These are phyloP conservation scores for Pseudocohnilembus persalinus DNA, from an alignment of 169 alveolate species.

Conservation along the genomic window DNA sequence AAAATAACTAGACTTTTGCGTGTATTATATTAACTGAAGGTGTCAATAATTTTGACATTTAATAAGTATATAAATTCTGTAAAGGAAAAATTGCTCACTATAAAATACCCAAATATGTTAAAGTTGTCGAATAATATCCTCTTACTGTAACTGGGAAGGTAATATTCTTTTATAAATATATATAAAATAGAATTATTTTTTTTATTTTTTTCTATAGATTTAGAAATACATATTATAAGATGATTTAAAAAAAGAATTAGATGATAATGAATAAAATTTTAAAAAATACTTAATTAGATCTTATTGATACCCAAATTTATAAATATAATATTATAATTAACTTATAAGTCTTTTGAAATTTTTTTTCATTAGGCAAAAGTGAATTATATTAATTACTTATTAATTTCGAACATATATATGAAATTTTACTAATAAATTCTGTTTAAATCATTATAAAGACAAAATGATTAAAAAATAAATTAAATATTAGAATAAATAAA, in stretches of 20 bases:
- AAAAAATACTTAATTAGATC: neutral
- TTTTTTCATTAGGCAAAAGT: no score
- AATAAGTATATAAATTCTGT: conserved; percentile 47
- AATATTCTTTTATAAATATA: no score
- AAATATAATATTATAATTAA: no score
- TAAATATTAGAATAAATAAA: no score
- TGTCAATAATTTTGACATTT: conserved; percentile 5
- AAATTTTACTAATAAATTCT: no score
- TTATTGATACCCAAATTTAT: neutral
- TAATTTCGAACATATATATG: no score
- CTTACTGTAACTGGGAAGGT: conserved; percentile 70
- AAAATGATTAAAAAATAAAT: no score
- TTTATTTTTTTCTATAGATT: no score
- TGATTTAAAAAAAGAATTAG: neutral
- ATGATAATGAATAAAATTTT: neutral
- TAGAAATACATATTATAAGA: neutral
- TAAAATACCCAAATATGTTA: conserved; percentile 69
- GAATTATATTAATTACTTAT: no score
- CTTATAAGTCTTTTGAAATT: neutral
- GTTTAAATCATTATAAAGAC: no score
- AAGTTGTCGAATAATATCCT: conserved; percentile 62
- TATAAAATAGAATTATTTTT: no score
- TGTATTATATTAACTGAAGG: conserved; percentile 55
- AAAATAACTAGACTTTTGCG: conserved; percentile 30
- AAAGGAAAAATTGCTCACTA: conserved; percentile 72